phyloP scores from a whole-genome alignment of 2,329 filamentous ascomycete species.

The Tothia fuscella region DNA sequence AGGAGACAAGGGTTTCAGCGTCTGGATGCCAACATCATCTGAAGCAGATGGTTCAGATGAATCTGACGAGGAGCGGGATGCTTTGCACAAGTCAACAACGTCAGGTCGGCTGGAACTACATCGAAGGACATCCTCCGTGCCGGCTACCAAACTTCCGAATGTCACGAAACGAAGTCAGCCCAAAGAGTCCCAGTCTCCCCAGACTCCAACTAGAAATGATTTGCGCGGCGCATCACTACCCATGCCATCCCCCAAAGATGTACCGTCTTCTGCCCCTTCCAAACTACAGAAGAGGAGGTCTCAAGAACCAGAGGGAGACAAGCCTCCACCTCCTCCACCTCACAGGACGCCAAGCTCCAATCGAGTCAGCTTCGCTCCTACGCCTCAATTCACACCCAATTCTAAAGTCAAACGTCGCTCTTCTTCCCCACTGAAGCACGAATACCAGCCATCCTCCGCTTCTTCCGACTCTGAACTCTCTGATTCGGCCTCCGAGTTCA shows the following conservation, averaged over 20 bases:
- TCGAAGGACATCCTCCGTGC: slow-evolving; percentile 31
- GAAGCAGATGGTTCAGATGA: slow-evolving; percentile 21
- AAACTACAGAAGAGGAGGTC: slow-evolving; percentile 14
- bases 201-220: neutral
- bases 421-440: slow-evolving; percentile 92
- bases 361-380: slow-evolving; percentile 30
- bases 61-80: slow-evolving; percentile 16
- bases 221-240: slow-evolving; percentile 3
- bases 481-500: slow-evolving; percentile 33
- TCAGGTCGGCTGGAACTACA: slow-evolving; percentile 4
- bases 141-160: slow-evolving; percentile 32
- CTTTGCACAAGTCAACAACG: neutral
- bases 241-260: slow-evolving; percentile 1
- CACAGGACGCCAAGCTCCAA: slow-evolving; percentile 41
- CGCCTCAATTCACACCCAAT: slow-evolving; percentile 38
- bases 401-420: slow-evolving; percentile 50
- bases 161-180: slow-evolving; percentile 33
- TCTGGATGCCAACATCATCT: slow-evolving; percentile 36
- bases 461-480: slow-evolving; percentile 45
- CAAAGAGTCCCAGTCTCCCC: too few species aligned
- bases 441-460: slow-evolving; percentile 78
- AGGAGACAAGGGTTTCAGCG: slow-evolving; percentile 21
- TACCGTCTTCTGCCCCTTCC: slow-evolving; percentile 6
- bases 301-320: slow-evolving; percentile 14
- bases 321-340: slow-evolving; percentile 18